Evolutionary conservation across 1,139 yeast genomes (phyloP), one percentile per base, ranked within the genome.

Genomic region (Suhomyces bribrorum): DNA sequence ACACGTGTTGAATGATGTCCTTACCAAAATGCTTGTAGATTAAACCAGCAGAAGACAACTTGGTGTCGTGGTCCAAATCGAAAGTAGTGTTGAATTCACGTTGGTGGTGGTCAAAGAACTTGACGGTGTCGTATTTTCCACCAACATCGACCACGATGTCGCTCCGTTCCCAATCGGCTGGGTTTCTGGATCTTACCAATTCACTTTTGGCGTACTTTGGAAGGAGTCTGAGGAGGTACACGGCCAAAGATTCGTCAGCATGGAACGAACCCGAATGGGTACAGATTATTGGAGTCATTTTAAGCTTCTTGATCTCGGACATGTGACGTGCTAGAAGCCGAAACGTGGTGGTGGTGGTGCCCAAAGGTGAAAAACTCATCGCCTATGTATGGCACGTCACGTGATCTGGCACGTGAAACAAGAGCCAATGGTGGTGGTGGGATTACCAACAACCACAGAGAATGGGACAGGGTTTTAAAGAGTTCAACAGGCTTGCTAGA

Each of bases 171-270:
- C 96, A 86, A 44, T 80, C 84, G 13, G 69, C 78, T 5, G 90
- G 85, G 49, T 83, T 83, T 67, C 98, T 79, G 4, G 96, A 85
- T 59, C 98, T 81, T 15, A 87, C 77, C 24, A 92, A 71, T 39
- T 71, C 73, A 11, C 95, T 83, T 43, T 80, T 73, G 40, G 76
- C 59, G 62, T 63, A 92, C 57, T 77, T 73, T 4, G 96, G 95
- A 37, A 92, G 69, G 20, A 79, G 69, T 53, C 77, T 79, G 43
- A 92, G 70, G 85, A 92, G 81, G 62, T 76, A 90, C 3, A 90
- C 96, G 2, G 97, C 98, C 44, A 94, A 75, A n/a, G 96, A 83
- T 62, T 92, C 98, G 63, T 92, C 98, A 14, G 98, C 97, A 57
- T 92, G 98, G 73, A 92, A 92, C 0, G 90, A 77, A 7, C 98